phyloP scores from a whole-genome alignment of 306 rosid species.

The Leucaena leucocephala region DNA sequence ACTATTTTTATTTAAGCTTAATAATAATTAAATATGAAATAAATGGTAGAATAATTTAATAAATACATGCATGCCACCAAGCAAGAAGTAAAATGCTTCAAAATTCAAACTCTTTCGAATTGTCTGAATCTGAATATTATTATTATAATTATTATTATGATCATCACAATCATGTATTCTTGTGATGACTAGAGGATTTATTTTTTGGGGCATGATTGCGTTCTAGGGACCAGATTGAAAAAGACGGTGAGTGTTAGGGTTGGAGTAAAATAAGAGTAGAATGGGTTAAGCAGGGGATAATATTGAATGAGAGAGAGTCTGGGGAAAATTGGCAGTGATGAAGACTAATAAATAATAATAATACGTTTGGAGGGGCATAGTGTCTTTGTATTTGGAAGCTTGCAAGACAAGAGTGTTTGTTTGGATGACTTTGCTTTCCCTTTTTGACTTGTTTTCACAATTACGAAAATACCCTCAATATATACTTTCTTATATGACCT shows the following conservation, averaged over 20 bases:
- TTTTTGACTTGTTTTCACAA: constrained; percentile 7
- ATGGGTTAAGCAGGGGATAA: constrained; percentile 32
- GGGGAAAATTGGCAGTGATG: constrained; percentile 17
- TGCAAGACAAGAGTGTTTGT: neutral
- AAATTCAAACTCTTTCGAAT: neutral
- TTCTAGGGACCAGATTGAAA: constrained; percentile 25
- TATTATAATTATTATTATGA: neutral
- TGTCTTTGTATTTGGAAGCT: constrained; percentile 19
- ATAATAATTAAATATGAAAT: neutral
- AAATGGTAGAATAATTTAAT: neutral
- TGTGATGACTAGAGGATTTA: neutral
- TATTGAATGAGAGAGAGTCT: constrained; percentile 23
- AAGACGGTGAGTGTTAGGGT: constrained; percentile 18
- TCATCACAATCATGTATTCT: neutral
- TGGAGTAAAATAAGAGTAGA: neutral
- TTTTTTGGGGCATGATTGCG: neutral
- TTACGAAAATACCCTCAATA: constrained; percentile 17
- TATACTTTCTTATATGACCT: neutral
- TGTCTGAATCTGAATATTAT: neutral
- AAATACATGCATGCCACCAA: neutral
- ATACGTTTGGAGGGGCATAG: constrained; percentile 16
- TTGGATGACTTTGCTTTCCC: constrained; percentile 14
- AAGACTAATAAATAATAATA: neutral
- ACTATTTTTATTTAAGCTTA: neutral
- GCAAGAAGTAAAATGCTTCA: neutral